Evolutionary conservation across 2,329 filamentous ascomycete species (phyloP).

Genomic region (Paradendryphiella salina): DNA sequence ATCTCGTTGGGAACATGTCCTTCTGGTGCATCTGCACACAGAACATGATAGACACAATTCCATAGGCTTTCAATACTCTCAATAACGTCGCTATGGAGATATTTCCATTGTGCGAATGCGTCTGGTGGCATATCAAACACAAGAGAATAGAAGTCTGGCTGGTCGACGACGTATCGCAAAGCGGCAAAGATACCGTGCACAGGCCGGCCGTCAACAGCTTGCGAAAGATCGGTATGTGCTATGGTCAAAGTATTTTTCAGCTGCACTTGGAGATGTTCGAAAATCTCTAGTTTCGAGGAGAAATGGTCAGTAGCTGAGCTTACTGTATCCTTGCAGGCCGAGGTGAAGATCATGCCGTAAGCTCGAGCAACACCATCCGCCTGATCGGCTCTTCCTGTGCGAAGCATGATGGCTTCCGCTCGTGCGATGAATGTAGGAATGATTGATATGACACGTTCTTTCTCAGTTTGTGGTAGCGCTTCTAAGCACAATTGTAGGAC

Average conservation of each 20-base stretch:
- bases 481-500: constrained; percentile 48
- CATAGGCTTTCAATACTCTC: constrained; percentile 70
- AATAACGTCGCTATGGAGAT: constrained; percentile 61
- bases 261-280: constrained; percentile 61
- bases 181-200: constrained; percentile 52
- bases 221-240: constrained; percentile 67
- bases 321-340: constrained; percentile 15
- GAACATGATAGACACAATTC: constrained; percentile 71
- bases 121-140: constrained; percentile 16
- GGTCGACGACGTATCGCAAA: constrained; percentile 56
- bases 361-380: constrained; percentile 85
- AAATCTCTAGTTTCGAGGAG: constrained; percentile 51
- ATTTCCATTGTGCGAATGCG: constrained; percentile 34
- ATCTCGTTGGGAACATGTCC: constrained; percentile 78
- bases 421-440: constrained; percentile 37
- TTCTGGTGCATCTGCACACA: constrained; percentile 95
- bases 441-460: constrained; percentile 11
- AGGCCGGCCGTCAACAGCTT: constrained; percentile 57
- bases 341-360: constrained; percentile 71
- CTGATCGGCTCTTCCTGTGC: constrained; percentile 84
- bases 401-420: constrained; percentile 61
- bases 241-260: constrained; percentile 67
- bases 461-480: constrained; percentile 23
- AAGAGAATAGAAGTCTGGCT: constrained; percentile 40
- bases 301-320: constrained; percentile 15